Conservation (phyloP, 176 grass and related monocot species). For the Phragmites australis region DNA sequence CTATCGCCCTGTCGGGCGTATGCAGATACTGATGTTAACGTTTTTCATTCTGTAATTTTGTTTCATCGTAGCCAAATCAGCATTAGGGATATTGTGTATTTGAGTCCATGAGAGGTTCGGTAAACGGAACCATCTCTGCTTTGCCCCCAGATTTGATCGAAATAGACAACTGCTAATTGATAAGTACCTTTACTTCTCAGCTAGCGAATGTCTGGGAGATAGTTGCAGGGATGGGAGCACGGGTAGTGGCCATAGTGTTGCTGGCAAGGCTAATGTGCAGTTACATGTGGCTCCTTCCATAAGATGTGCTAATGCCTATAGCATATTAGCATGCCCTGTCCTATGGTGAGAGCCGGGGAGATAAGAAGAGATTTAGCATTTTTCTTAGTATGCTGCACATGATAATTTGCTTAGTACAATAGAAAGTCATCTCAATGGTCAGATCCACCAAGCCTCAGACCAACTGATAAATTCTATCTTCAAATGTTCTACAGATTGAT, state of each 20-base stretch:
- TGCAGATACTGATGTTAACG: background rate
- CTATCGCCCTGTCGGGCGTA: background rate
- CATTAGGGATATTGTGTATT: background rate
- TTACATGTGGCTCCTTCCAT: background rate
- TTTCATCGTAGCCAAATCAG: background rate
- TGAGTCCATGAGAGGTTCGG: background rate
- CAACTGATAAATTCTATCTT: conserved; percentile 13
- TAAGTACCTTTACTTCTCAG: background rate
- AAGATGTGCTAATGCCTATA: background rate
- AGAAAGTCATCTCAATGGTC: background rate
- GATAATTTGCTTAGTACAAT: background rate
- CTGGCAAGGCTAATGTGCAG: background rate
- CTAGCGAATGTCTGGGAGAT: background rate
- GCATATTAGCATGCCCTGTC: background rate
- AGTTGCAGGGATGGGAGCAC: background rate
- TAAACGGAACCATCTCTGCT: background rate
- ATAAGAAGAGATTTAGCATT: background rate
- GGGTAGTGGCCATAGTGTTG: background rate
- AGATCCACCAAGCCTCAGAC: background rate
- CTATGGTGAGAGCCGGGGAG: background rate
- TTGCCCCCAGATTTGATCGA: background rate
- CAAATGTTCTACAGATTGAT: conserved; percentile 56
- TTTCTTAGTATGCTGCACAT: background rate
- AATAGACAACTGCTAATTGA: background rate
- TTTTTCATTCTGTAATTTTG: background rate